Percentiles rank a stretch among this genome's conserved stretches.
Evolutionary conservation across 345 rosid species (phyloP).

Genomic region (Orychophragmus violaceus): DNA sequence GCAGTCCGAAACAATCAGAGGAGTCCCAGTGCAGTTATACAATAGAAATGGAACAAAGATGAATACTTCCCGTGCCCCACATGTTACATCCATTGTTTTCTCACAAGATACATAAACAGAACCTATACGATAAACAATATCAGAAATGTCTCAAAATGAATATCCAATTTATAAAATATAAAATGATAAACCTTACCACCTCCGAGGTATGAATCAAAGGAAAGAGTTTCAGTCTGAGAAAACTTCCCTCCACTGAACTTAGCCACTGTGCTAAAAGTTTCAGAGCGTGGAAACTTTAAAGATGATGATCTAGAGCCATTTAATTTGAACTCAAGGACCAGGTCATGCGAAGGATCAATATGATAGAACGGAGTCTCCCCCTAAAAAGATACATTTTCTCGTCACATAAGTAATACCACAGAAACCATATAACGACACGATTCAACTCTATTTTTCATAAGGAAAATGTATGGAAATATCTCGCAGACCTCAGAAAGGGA

Average conservation of each 20-base stretch:
- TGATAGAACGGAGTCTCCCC: slow-evolving; percentile 71
- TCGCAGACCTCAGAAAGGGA: slow-evolving; percentile 75
- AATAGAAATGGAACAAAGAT: slow-evolving; percentile 72
- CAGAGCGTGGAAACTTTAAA: slow-evolving; percentile 72
- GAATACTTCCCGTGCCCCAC: slow-evolving; percentile 81
- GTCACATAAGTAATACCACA: slow-evolving; percentile 6
- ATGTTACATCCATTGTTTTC: slow-evolving; percentile 74
- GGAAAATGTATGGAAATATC: slow-evolving; percentile 17
- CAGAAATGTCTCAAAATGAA: slow-evolving; percentile 5
- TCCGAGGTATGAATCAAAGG: slow-evolving; percentile 42
- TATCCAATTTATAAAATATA: background rate
- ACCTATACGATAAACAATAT: slow-evolving; percentile 33
- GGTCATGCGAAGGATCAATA: slow-evolving; percentile 82
- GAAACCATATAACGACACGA: slow-evolving; percentile 8
- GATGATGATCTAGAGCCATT: slow-evolving; percentile 49
- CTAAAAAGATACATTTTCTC: slow-evolving; percentile 35
- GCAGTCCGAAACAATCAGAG: slow-evolving; percentile 57
- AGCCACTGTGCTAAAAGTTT: slow-evolving; percentile 57
- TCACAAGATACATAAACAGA: slow-evolving; percentile 59
- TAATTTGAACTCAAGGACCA: slow-evolving; percentile 57
- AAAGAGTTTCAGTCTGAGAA: slow-evolving; percentile 55
- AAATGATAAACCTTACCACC: slow-evolving; percentile 41
- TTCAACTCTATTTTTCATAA: slow-evolving; percentile 10
- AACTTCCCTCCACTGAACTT: slow-evolving; percentile 69
- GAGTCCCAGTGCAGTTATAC: slow-evolving; percentile 79